Evolutionary conservation across 1,284 basidiomycete genomes (phyloP).

Genomic region (Ceratobasidium sp.): DNA sequence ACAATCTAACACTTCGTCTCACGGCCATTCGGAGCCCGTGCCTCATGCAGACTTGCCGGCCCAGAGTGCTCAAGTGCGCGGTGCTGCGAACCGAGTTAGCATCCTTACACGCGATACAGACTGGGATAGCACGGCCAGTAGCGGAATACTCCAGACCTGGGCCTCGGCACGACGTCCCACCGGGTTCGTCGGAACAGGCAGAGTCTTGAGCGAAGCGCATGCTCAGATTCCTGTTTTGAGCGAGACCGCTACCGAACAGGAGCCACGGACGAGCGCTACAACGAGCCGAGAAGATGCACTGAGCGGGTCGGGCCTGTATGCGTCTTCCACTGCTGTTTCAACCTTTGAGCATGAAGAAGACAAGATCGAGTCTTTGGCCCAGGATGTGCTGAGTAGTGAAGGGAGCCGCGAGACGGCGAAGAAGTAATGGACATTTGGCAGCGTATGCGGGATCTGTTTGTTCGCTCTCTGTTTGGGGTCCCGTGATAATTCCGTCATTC

Average conservation of each 20-base stretch:
- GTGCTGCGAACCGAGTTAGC: constrained; percentile 28
- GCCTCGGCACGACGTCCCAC: constrained; percentile 28
- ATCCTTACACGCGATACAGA: constrained; percentile 16
- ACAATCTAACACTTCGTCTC: neutral
- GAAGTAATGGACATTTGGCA: no score
- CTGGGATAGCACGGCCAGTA: constrained; percentile 26
- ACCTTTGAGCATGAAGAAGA: no score
- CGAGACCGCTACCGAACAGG: constrained; percentile 3
- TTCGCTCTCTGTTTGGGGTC: no score
- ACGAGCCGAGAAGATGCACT: no score
- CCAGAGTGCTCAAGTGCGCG: neutral
- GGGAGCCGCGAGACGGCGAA: no score
- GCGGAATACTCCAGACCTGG: constrained; percentile 35
- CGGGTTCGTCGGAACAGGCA: constrained; percentile 31
- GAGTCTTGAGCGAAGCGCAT: constrained; percentile 3
- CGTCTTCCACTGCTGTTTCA: no score
- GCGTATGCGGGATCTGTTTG: no score
- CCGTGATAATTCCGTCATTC: no score
- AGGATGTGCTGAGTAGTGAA: no score
- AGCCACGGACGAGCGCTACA: neutral
- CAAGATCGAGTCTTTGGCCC: no score
- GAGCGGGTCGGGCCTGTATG: no score
- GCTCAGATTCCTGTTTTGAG: neutral
- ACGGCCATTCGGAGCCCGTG: constrained; percentile 1
- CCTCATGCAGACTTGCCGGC: neutral